Conservation (phyloP, 2,329 filamentous ascomycete genomes). For the Shiraia sp. region DNA sequence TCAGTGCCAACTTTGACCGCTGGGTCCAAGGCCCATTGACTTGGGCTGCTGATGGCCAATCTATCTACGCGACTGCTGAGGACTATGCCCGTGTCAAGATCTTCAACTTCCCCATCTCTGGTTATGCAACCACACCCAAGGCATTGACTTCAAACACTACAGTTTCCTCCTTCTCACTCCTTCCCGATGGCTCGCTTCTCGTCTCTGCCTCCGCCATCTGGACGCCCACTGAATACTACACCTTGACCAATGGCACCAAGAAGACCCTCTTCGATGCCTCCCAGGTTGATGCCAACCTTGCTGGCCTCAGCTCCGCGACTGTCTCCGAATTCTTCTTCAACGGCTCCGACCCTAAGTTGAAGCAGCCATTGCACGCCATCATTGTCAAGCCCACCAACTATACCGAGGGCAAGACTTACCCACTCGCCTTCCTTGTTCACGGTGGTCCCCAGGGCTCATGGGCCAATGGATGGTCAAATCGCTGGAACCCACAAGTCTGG, state of each 20-base stretch:
- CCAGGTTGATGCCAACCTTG: constrained; percentile 65
- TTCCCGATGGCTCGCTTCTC: constrained; percentile 60
- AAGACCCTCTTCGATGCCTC: constrained; percentile 60
- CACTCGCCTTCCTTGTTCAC: constrained; percentile 77
- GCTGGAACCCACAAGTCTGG: constrained; percentile 85
- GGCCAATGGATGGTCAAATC: constrained; percentile 74
- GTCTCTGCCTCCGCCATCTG: constrained; percentile 37
- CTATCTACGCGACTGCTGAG: constrained; percentile 39
- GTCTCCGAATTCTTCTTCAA: constrained; percentile 72
- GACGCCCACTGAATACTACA: constrained; percentile 40
- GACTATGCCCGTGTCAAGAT: constrained; percentile 49
- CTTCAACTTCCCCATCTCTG: constrained; percentile 64
- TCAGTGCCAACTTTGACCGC: constrained; percentile 36
- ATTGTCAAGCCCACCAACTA: constrained; percentile 68
- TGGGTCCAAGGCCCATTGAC: constrained; percentile 31
- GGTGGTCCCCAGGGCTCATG: constrained; percentile 80
- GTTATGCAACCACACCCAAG: constrained; percentile 52
- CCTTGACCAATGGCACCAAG: constrained; percentile 37
- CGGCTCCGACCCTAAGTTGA: constrained; percentile 58
- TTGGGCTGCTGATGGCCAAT: constrained; percentile 38
- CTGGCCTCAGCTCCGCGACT: constrained; percentile 66
- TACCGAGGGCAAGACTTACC: constrained; percentile 72
- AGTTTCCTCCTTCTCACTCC: constrained; percentile 54
- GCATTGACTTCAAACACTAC: constrained; percentile 50
- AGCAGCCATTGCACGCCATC: constrained; percentile 68